Percentiles rank a stretch among this genome's conserved stretches.
Evolutionary conservation across 371 early-diverging fungal species (phyloP).

Genomic region (Blakeslea trispora): DNA sequence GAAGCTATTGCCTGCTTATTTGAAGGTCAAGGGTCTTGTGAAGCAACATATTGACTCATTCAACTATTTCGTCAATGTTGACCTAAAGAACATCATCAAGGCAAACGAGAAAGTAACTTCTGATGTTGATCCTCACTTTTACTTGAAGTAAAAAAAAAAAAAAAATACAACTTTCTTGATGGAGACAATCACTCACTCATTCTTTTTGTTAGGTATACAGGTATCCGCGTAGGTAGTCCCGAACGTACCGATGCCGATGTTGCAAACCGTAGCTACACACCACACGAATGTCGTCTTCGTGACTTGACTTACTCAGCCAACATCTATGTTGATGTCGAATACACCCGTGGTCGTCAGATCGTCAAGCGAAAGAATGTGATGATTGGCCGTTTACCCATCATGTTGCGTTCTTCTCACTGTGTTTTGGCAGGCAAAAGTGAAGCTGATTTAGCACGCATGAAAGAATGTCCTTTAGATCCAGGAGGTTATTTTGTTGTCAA

Average conservation of each 20-base stretch:
- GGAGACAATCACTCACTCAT: not conserved
- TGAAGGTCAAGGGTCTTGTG: slow-evolving; percentile 98
- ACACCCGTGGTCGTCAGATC: slow-evolving; percentile 89
- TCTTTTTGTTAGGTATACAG: slow-evolving; percentile 72
- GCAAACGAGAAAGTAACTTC: slow-evolving; percentile 97
- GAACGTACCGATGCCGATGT: slow-evolving; percentile 81
- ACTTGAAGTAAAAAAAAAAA: slow-evolving; percentile 72
- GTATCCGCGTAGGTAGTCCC: slow-evolving; percentile 90
- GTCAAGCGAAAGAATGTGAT: slow-evolving; percentile 85
- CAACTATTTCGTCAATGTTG: slow-evolving; percentile 98
- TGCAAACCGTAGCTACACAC: slow-evolving; percentile 81
- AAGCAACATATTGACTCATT: slow-evolving; percentile 99
- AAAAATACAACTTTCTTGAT: not conserved
- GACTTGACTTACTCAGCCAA: slow-evolving; percentile 98
- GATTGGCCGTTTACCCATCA: slow-evolving; percentile 99
- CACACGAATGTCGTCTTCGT: slow-evolving; percentile 98
- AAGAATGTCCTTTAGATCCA: slow-evolving; percentile 99
- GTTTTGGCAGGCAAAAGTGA: slow-evolving; percentile 80
- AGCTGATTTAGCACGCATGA: slow-evolving; percentile 81
- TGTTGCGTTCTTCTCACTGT: slow-evolving; percentile 95
- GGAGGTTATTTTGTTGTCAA: slow-evolving; percentile 99
- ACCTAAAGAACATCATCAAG: slow-evolving; percentile 93
- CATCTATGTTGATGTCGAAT: slow-evolving; percentile 98
- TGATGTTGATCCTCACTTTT: slow-evolving; percentile 98
- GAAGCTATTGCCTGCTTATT: slow-evolving; percentile 96